A percentile compares a stretch with the other conserved stretches of the same genome.
These are phyloP conservation scores for Amphirosellinia nigrospora DNA, from an alignment of 495 filamentous ascomycete genomes.

Conservation along the genomic window DNA sequence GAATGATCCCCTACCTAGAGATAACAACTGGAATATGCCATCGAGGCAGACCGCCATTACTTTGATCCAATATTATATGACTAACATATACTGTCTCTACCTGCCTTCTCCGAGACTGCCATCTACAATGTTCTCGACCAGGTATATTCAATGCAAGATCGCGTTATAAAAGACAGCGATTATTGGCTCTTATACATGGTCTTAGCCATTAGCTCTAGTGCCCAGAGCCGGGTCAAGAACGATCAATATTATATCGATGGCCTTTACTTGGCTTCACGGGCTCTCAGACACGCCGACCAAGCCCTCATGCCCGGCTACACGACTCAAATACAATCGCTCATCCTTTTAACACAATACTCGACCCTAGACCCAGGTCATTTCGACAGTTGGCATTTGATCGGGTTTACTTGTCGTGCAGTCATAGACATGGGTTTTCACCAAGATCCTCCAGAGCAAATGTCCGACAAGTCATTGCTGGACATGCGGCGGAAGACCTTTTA, in stretches of 20 bases:
- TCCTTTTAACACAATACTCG: slow-evolving; percentile 85
- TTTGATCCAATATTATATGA: slow-evolving; percentile 81
- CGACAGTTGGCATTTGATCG: slow-evolving; percentile 88
- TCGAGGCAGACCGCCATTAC: slow-evolving; percentile 65
- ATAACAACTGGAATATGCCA: slow-evolving; percentile 64
- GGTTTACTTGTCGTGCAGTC: slow-evolving; percentile 81
- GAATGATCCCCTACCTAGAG: slow-evolving; percentile 66
- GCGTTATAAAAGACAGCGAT: slow-evolving; percentile 71
- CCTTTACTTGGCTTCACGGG: slow-evolving; percentile 68
- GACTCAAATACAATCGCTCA: slow-evolving; percentile 79
- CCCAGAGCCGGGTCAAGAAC: slow-evolving; percentile 69
- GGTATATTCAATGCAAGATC: slow-evolving; percentile 70
- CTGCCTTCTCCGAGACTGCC: slow-evolving; percentile 75
- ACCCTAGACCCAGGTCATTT: slow-evolving; percentile 88
- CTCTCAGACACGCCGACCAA: slow-evolving; percentile 75
- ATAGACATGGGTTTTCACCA: slow-evolving; percentile 90
- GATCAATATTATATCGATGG: slow-evolving; percentile 70
- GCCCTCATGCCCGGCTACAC: slow-evolving; percentile 84
- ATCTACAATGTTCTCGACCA: slow-evolving; percentile 79
- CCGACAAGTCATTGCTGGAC: slow-evolving; percentile 69
- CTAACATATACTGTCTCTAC: slow-evolving; percentile 77
- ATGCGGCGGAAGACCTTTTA: slow-evolving; percentile 81
- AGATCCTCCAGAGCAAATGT: slow-evolving; percentile 71
- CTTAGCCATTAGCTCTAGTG: slow-evolving; percentile 76
- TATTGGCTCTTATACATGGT: slow-evolving; percentile 89